Evolutionary conservation across 2,329 filamentous ascomycete genomes (phyloP).

Genomic region (Botrytis deweyae): DNA sequence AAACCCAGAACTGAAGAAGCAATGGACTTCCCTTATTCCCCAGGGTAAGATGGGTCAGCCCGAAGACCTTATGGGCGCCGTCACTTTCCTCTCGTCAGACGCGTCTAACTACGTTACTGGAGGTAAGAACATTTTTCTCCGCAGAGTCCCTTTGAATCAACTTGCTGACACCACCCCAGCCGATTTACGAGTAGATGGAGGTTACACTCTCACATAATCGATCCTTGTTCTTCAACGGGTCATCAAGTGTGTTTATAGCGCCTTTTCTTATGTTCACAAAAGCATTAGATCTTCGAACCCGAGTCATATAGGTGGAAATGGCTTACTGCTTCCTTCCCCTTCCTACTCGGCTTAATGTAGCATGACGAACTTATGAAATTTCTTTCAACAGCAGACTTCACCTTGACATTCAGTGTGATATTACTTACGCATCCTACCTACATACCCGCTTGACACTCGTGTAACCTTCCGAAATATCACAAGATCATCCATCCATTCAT

Average conservation of each 20-base stretch:
- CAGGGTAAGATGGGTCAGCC: slow-evolving; percentile 91
- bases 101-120: slow-evolving; percentile 62
- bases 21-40: slow-evolving; percentile 91
- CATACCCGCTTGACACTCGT: neutral
- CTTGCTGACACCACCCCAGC: slow-evolving; percentile 13
- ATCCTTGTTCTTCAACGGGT: slow-evolving; percentile 4
- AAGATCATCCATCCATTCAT: neutral
- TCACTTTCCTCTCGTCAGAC: slow-evolving; percentile 64
- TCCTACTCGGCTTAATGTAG: slow-evolving; percentile 13
- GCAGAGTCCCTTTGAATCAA: slow-evolving; percentile 1
- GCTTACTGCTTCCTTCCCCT: neutral
- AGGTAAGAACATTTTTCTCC: slow-evolving; percentile 20
- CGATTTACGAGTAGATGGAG: slow-evolving; percentile 26
- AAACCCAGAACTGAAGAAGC: slow-evolving; percentile 82
- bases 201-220: slow-evolving; percentile 25
- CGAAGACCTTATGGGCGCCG: slow-evolving; percentile 89
- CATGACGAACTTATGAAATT: slow-evolving; percentile 10
- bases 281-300: neutral
- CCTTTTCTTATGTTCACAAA: slow-evolving; percentile 8
- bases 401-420: neutral
- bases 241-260: neutral
- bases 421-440: neutral
- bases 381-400: neutral
- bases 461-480: neutral
- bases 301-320: neutral